Conservation (phyloP, 2,329 filamentous ascomycete genomes). For the Clarireedia homoeocarpa region DNA sequence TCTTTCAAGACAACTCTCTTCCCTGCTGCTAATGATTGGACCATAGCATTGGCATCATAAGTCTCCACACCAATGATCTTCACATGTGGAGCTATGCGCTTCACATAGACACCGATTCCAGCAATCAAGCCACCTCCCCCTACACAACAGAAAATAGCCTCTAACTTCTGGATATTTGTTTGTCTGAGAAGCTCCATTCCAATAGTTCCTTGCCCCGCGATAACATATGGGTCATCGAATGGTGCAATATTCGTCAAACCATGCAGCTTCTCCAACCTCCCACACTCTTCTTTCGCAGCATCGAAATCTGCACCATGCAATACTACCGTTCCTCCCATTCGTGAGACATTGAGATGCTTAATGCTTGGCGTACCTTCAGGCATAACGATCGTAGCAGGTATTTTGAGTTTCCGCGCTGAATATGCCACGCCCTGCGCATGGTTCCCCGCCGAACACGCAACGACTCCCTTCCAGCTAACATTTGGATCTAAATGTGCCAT, state of each 20-base stretch:
- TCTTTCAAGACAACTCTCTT: conserved; percentile 75
- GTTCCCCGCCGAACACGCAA: conserved; percentile 91
- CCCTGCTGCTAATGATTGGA: conserved; percentile 70
- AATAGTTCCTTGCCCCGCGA: conserved; percentile 95
- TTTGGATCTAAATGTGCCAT: conserved; percentile 86
- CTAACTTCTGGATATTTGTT: conserved; percentile 80
- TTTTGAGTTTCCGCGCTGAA: conserved; percentile 87
- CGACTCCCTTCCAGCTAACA: conserved; percentile 87
- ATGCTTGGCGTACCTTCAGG: conserved; percentile 90
- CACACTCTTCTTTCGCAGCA: conserved; percentile 86
- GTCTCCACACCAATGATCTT: conserved; percentile 97
- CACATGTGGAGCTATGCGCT: conserved; percentile 94
- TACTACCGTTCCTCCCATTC: conserved; percentile 84
- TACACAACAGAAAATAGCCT: conserved; percentile 94
- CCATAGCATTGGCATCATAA: conserved; percentile 91
- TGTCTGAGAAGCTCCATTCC: conserved; percentile 91
- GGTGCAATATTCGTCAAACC: conserved; percentile 92
- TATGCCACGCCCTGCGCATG: conserved; percentile 96
- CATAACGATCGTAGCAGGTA: conserved; percentile 98
- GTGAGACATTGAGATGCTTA: conserved; percentile 88
- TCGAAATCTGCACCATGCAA: conserved; percentile 91
- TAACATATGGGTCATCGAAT: conserved; percentile 97
- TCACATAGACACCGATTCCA: conserved; percentile 88
- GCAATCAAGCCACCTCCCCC: conserved; percentile 92
- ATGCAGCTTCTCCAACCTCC: conserved; percentile 69